Evolutionary conservation across 495 filamentous ascomycete species (phyloP).

Genomic region (Xylaria grammica): DNA sequence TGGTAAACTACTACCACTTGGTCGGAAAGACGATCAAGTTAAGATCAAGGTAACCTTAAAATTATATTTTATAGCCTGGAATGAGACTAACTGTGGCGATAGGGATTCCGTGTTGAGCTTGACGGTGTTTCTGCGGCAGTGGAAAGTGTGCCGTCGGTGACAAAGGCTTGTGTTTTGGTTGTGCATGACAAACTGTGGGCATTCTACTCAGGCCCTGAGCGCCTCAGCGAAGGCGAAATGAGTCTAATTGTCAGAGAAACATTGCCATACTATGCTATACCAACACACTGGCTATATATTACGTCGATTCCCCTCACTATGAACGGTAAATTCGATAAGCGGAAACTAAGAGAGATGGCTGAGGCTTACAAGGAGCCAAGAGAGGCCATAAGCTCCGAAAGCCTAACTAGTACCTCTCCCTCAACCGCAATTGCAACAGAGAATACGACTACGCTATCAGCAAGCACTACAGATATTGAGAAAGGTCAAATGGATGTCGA

Average conservation of each 20-base stretch:
- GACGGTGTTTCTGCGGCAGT: conserved; percentile 43
- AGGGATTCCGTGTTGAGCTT: conserved; percentile 48
- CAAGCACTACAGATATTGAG: conserved; percentile 20
- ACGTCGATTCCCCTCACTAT: conserved; percentile 36
- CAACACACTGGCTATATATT: conserved; percentile 33
- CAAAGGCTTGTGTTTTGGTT: conserved; percentile 41
- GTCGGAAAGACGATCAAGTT: conserved; percentile 46
- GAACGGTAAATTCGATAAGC: conserved; percentile 50
- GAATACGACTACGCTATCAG: background rate
- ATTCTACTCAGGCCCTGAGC: conserved; percentile 35
- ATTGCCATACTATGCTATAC: conserved; percentile 46
- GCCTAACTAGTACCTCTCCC: conserved; percentile 5
- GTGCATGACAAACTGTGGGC: conserved; percentile 39
- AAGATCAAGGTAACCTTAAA: conserved; percentile 37
- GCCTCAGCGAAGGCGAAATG: conserved; percentile 26
- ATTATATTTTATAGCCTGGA: background rate
- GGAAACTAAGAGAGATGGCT: conserved; percentile 28
- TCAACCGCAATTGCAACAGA: background rate
- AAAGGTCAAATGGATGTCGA: conserved; percentile 8
- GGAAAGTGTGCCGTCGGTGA: conserved; percentile 32
- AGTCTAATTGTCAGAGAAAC: conserved; percentile 19
- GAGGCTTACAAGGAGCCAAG: conserved; percentile 10
- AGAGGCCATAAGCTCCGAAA: conserved; percentile 10
- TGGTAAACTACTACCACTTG: conserved; percentile 39
- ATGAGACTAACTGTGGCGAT: conserved; percentile 2